Conservation (phyloP, 257 asterid genomes). For the Leonotis leonurus region DNA sequence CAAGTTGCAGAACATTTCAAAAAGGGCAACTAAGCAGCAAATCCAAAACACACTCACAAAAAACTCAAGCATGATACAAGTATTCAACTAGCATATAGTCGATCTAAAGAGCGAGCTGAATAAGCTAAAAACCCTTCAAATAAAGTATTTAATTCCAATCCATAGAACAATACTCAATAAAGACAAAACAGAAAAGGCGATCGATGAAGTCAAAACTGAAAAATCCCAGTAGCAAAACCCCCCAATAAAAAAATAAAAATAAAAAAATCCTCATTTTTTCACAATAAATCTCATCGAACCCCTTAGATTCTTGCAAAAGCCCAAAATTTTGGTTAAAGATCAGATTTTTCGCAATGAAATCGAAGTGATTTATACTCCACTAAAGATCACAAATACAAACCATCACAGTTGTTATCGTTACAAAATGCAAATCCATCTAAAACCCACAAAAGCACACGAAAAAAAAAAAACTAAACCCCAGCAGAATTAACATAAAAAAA, state of each 20-base stretch:
- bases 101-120: neutral
- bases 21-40: neutral
- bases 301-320: neutral
- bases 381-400: conserved; percentile 5
- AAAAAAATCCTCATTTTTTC: neutral
- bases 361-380: neutral
- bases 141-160: neutral
- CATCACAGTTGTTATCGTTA: neutral
- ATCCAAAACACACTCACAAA: neutral
- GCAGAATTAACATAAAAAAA: neutral
- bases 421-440: neutral
- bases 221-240: neutral
- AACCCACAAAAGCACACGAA: neutral
- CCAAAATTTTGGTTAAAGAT: neutral
- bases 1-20: neutral
- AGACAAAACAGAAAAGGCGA: neutral
- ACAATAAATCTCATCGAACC: neutral
- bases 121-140: neutral
- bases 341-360: neutral
- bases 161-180: neutral
- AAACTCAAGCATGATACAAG: neutral
- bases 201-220: neutral
- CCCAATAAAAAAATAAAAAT: neutral
- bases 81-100: too few species aligned
- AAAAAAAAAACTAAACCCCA: neutral